phyloP scores from a whole-genome alignment of 164 flowering plant species.

The Platanus orientalis region DNA sequence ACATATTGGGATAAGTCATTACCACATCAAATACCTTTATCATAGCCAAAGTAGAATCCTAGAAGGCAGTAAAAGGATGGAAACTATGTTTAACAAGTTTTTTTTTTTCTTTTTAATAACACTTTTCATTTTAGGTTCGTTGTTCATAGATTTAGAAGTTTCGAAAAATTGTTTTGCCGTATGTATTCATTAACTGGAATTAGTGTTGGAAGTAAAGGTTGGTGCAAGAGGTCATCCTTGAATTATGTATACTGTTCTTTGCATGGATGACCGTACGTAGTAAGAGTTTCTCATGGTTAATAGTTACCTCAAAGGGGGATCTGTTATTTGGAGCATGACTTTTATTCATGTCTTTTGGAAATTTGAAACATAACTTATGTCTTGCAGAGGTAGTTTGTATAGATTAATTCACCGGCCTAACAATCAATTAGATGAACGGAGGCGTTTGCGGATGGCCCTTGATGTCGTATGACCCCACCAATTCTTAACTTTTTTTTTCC shows the following conservation, averaged over 20 bases:
- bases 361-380: slow-evolving; percentile 17
- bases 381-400: slow-evolving; percentile 91
- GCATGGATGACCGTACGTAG: neutral
- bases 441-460: slow-evolving; percentile 85
- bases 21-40: no score
- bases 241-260: neutral
- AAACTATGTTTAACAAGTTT: no score
- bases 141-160: no score
- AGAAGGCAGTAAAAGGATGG: no score
- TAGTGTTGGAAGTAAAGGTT: no score
- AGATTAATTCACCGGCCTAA: slow-evolving; percentile 82
- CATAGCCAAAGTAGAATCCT: no score
- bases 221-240: neutral
- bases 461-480: slow-evolving; percentile 63
- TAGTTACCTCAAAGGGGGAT: neutral
- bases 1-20: no score
- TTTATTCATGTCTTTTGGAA: slow-evolving; percentile 11
- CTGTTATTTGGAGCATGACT: neutral
- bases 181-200: no score
- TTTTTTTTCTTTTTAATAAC: no score
- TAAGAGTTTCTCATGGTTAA: neutral
- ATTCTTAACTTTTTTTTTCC: slow-evolving; percentile 7
- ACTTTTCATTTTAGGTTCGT: no score
- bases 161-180: no score
- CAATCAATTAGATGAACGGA: slow-evolving; percentile 80